phyloP scores from a whole-genome alignment of 2,329 filamentous ascomycete genomes.

The Penicillium italicum region DNA sequence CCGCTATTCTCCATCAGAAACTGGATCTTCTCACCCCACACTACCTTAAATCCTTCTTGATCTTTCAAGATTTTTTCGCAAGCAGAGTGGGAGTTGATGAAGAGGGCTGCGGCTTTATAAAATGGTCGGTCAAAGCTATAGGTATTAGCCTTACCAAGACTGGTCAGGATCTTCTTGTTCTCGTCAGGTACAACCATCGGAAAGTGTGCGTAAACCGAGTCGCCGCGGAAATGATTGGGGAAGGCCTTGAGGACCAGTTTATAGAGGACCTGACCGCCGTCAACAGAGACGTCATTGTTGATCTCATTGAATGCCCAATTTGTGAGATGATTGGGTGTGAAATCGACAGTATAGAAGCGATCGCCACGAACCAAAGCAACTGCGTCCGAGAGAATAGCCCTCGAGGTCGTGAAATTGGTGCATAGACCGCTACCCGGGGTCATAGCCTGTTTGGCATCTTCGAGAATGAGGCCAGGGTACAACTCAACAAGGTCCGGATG shows the following conservation, averaged over 20 bases:
- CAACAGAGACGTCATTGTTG: slow-evolving; percentile 42
- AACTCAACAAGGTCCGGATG: slow-evolving; percentile 55
- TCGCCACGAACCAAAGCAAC: slow-evolving; percentile 47
- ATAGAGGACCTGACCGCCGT: slow-evolving; percentile 51
- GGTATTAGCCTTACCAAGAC: slow-evolving; percentile 40
- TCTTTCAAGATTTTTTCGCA: slow-evolving; percentile 44
- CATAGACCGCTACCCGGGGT: slow-evolving; percentile 49
- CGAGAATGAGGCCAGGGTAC: slow-evolving; percentile 56
- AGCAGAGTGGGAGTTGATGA: slow-evolving; percentile 47
- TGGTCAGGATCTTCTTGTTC: slow-evolving; percentile 44
- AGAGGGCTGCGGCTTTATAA: slow-evolving; percentile 33
- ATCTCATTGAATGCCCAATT: slow-evolving; percentile 47
- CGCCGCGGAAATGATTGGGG: slow-evolving; percentile 48
- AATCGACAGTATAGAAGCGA: slow-evolving; percentile 48
- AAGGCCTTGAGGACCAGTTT: slow-evolving; percentile 51
- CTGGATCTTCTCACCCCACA: slow-evolving; percentile 46
- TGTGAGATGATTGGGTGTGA: slow-evolving; percentile 44
- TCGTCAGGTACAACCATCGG: slow-evolving; percentile 49
- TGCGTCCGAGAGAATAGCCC: slow-evolving; percentile 47
- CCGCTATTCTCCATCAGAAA: slow-evolving; percentile 42
- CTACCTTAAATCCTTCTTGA: slow-evolving; percentile 45
- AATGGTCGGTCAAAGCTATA: slow-evolving; percentile 41
- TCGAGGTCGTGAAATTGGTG: slow-evolving; percentile 46
- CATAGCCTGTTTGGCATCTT: slow-evolving; percentile 54
- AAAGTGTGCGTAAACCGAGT: slow-evolving; percentile 51